phyloP scores from a whole-genome alignment of 1,284 basidiomycete species.

The Porogramme epimiltina region DNA sequence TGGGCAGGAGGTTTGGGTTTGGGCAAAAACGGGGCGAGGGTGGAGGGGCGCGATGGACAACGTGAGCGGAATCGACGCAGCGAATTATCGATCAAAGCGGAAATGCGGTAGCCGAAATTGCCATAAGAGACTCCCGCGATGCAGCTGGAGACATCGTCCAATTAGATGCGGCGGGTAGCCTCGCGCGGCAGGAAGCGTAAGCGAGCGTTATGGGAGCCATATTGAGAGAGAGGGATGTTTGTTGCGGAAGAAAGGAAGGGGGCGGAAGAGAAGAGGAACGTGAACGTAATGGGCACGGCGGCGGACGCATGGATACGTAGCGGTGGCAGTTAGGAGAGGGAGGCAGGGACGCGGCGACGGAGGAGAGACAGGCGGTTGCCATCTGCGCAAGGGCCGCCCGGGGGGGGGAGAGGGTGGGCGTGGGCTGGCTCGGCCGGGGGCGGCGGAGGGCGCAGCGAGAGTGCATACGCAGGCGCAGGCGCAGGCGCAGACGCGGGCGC shows the following conservation, averaged over 20 bases:
- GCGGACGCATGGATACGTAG: slow-evolving; percentile 1
- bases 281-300: neutral
- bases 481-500: too few relatives aligned
- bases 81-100: slow-evolving; percentile 13
- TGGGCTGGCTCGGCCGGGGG: neutral
- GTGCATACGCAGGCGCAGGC: too few relatives aligned
- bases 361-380: neutral
- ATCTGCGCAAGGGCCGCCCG: neutral
- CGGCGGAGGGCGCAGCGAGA: too few relatives aligned
- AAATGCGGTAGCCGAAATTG: slow-evolving; percentile 7
- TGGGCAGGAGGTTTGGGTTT: slow-evolving; percentile 6
- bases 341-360: slow-evolving; percentile 2
- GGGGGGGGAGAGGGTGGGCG: slow-evolving; percentile 9
- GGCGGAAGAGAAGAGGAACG: too few relatives aligned
- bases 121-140: slow-evolving; percentile 10
- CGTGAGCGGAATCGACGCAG: slow-evolving; percentile 16
- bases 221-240: neutral
- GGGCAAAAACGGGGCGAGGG: slow-evolving; percentile 4
- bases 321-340: neutral
- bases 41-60: slow-evolving; percentile 11
- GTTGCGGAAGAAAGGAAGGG: slow-evolving; percentile 1
- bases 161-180: slow-evolving; percentile 5
- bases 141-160: slow-evolving; percentile 18
- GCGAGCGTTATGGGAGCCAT: neutral
- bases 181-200: slow-evolving; percentile 4